Percentiles rank a stretch among this genome's conserved stretches.
These are phyloP conservation scores for Trifolium repens DNA, from an alignment of 306 rosid genomes.

Conservation along the genomic window DNA sequence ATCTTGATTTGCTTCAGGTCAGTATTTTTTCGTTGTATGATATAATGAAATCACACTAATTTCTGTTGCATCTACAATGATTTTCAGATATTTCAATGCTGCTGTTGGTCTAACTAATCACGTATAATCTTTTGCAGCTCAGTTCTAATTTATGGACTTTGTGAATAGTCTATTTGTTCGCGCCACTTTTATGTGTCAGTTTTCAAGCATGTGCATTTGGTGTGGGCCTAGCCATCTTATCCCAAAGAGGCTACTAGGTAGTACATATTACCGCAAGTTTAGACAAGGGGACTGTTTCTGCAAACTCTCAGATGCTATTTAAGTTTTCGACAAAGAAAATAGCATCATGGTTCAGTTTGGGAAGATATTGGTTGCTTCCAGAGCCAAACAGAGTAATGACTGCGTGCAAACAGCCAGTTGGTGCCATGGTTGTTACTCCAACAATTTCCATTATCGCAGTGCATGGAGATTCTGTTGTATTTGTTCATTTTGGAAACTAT, in stretches of 20 bases:
- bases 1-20: conserved; percentile 60
- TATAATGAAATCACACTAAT: conserved; percentile 18
- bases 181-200: conserved; percentile 24
- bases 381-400: conserved; percentile 58
- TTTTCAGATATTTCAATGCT: not conserved
- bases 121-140: conserved; percentile 28
- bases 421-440: conserved; percentile 62
- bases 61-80: conserved; percentile 35
- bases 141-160: conserved; percentile 25
- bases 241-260: conserved; percentile 59
- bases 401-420: conserved; percentile 62
- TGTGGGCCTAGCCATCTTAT: conserved; percentile 52
- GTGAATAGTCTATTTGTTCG: not conserved
- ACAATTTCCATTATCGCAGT: conserved; percentile 58
- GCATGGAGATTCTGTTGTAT: conserved; percentile 62
- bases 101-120: conserved; percentile 27
- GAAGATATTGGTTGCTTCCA: conserved; percentile 64
- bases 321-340: conserved; percentile 61
- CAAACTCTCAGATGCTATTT: conserved; percentile 51
- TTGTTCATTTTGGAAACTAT: conserved; percentile 39
- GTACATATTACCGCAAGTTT: conserved; percentile 55
- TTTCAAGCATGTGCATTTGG: conserved; percentile 49
- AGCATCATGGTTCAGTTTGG: conserved; percentile 60
- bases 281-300: conserved; percentile 48
- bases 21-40: not conserved